Conservation (phyloP, 306 rosid species). For the Trichosanthes cucumerina region DNA sequence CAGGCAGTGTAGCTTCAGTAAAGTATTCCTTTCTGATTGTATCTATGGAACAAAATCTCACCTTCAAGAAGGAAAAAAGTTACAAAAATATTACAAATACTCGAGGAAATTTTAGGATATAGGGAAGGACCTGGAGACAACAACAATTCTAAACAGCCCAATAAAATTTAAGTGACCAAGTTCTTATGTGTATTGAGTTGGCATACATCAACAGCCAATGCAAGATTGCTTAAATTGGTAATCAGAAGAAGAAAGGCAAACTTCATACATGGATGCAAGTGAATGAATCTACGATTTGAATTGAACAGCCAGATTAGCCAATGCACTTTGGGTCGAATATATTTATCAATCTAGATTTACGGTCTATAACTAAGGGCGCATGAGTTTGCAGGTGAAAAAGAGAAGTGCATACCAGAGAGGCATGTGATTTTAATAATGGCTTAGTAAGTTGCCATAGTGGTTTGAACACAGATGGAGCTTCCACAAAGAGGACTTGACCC, state of each 20-base stretch:
- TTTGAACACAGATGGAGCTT: constrained; percentile 75
- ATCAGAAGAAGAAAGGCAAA: background rate
- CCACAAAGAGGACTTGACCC: constrained; percentile 77
- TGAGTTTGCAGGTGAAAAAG: background rate
- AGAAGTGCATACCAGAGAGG: constrained; percentile 55
- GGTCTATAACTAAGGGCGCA: background rate
- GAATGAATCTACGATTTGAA: background rate
- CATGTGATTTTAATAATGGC: constrained; percentile 71
- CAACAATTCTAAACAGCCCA: background rate
- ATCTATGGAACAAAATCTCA: constrained; percentile 70
- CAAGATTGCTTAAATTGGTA: background rate
- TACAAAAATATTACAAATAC: background rate
- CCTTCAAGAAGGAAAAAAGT: constrained; percentile 39
- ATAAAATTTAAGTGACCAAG: background rate
- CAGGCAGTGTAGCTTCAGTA: constrained; percentile 51
- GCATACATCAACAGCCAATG: background rate
- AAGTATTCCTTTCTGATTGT: constrained; percentile 66
- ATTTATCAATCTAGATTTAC: background rate
- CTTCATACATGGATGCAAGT: background rate
- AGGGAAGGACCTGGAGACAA: background rate
- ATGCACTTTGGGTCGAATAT: background rate
- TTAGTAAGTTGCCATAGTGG: constrained; percentile 80
- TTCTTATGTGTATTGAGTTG: background rate
- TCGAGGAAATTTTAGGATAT: background rate
- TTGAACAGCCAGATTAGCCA: background rate